phyloP scores from a whole-genome alignment of 73 alveolate genomes.

The Durusdinium trenchii region DNA sequence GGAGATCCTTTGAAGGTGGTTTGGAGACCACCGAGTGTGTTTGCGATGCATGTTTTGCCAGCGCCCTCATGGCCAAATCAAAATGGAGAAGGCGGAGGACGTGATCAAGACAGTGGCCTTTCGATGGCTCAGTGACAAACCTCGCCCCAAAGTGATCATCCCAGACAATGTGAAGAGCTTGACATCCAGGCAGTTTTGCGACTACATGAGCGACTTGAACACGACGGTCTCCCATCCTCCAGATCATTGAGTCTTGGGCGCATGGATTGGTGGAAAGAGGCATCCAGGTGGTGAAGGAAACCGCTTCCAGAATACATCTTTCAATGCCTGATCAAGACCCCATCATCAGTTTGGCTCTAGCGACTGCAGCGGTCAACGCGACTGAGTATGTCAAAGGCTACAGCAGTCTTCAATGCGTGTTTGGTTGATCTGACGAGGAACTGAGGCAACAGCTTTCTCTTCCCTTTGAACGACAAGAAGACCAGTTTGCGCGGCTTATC shows the following conservation, averaged over 20 bases:
- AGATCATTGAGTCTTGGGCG: background rate
- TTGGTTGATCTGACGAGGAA: background rate
- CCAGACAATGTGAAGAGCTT: too few species aligned
- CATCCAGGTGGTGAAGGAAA: background rate
- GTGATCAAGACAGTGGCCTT: too few species aligned
- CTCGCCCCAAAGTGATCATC: too few species aligned
- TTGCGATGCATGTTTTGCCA: too few species aligned
- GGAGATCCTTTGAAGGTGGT: too few species aligned
- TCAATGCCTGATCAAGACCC: background rate
- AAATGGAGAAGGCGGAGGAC: too few species aligned
- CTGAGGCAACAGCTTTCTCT: background rate
- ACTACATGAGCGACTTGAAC: too few species aligned
- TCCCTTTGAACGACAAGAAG: background rate
- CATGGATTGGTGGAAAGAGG: background rate
- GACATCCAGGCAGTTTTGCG: too few species aligned
- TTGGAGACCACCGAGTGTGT: too few species aligned
- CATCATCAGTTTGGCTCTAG: background rate
- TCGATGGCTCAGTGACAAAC: too few species aligned
- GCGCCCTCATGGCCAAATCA: too few species aligned
- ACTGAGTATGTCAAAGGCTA: background rate
- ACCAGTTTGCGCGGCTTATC: background rate
- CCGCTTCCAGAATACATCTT: background rate
- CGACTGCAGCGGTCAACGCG: background rate
- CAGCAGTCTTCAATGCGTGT: background rate
- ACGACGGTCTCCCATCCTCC: too few species aligned